Evolutionary conservation across 2,329 filamentous ascomycete species (phyloP), one percentile per base, ranked within the genome.

Genomic region (Aspergillus transmontanensis): DNA sequence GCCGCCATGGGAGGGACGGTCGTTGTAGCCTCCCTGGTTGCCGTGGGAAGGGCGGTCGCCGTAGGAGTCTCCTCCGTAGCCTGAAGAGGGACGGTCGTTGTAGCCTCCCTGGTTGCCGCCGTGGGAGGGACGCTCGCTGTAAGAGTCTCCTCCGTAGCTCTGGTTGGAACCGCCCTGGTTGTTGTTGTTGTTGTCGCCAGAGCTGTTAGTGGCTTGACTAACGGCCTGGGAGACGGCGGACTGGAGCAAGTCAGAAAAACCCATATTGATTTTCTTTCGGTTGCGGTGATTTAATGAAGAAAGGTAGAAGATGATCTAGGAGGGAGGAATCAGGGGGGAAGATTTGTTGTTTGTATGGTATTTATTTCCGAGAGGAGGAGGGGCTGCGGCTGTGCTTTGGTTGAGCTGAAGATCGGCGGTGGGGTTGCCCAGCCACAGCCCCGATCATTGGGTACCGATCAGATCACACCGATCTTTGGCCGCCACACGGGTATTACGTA

Each of bases 161-260:
- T 55, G 51, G 32, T 36, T 12, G 28, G 26, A 28, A 26, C 26
- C 21, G 26, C 26, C 26, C 12, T 39, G 6, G 23, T 23, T 23
- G 51, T 26, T 26, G 51, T 36, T 36, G 51, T 51, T 32, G 53
- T 41, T 36, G 28, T 43, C 14, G 39, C 53, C 39, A 16, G 34
- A 36, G 23, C 39, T 46, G 59, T 54, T 45, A 32, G 16, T 19
- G 54, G 34, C 54, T 12, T 54, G 46, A 26, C 41, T 41, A 28
- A 43, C 26, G 34, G 48, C 46, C 41, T 60, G 32, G 41, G 59
- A 45, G 56, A 67, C 46, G 55, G 65, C 62, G 50, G 61, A 34
- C 59, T 69, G 61, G 46, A 70, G 58, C n/a, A 70, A 43, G 58
- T 68, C 59, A 53, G 60, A 59, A 64, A 69, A 61, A 50, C 69